Evolutionary conservation across 495 filamentous ascomycete genomes (phyloP), one percentile per base, ranked within the genome.

Genomic region (Aspergillus wentii): DNA sequence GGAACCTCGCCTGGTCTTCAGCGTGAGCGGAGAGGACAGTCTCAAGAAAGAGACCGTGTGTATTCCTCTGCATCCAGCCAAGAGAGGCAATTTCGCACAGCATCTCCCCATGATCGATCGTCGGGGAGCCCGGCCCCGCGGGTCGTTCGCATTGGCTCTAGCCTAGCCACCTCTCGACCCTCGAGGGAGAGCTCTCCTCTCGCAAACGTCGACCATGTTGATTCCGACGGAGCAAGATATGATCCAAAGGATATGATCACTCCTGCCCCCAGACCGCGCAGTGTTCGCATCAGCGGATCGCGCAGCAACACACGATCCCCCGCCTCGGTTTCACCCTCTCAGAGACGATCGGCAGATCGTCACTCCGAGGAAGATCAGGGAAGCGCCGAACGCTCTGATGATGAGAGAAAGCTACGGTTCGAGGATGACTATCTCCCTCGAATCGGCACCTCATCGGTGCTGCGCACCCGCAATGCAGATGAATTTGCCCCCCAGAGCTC

Each of bases 401-500:
- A 71, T 54, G 50, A 78, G 58, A 54, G 69, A 25, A 57, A 64
- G 41, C 44, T 52, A 22, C 46, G 51, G 30, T 54, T 66, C 43
- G 64, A 68, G 6, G 59, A 72, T 33, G 61, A 71, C 30, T 53
- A 66, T 22, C 49, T 61, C 8, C 68, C 74, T n/a, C 69, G 67
- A 23, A 43, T 71, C 35, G 69, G 68, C 4, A 56, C 70, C n/a
- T 69, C 68, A 9, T 77, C 74, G 3, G 67, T 69, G 26, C 54
- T 78, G 16, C 65, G 72, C 3, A 49, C 56, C 15, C 67, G 64
- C 22, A 61, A 64, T 39, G 60, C 61, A 0, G 80, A 83, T 4
- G 80, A 82, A 3, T 56, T 63, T 16, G 79, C 74, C 1, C 59
- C 76, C 0, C 83, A 80, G 42, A 82, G 78, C 51, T 85, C 84